A percentile compares a stretch with the other conserved stretches of the same genome.
Evolutionary conservation across 1,284 basidiomycete species (phyloP).

Genomic region (Tremellales sp.): DNA sequence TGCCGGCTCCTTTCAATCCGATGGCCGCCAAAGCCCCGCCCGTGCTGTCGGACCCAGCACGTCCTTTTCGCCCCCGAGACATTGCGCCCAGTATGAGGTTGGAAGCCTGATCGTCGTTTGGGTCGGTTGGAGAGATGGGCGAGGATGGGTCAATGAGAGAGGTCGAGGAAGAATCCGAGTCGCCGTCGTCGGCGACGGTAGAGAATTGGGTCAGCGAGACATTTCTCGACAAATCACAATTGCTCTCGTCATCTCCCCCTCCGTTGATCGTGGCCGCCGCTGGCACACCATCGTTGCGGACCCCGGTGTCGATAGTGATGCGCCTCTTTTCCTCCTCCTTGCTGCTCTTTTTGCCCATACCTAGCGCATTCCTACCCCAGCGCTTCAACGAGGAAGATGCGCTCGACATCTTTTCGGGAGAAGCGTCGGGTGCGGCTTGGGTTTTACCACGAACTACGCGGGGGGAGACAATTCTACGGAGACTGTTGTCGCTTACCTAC

Average conservation of each 20-base stretch:
- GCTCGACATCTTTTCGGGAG: neutral
- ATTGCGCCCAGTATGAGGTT: slow-evolving; percentile 38
- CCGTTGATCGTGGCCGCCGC: too few relatives aligned
- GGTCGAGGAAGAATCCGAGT: slow-evolving; percentile 8
- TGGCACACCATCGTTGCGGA: neutral
- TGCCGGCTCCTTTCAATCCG: slow-evolving; percentile 25
- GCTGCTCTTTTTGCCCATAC: neutral
- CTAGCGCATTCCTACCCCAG: neutral
- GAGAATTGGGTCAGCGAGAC: neutral
- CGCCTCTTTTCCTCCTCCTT: neutral
- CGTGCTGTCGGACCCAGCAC: slow-evolving; percentile 9
- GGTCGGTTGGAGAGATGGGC: neutral
- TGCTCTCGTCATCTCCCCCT: neutral
- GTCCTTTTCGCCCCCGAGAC: slow-evolving; percentile 13
- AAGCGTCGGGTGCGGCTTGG: neutral
- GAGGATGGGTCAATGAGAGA: slow-evolving; percentile 1
- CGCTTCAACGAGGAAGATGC: neutral
- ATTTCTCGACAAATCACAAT: too few relatives aligned
- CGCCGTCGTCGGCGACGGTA: neutral
- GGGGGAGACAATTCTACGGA: too few relatives aligned
- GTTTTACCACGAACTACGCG: too few relatives aligned
- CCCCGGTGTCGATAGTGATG: neutral
- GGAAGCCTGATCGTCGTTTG: slow-evolving; percentile 18
- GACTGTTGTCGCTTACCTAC: slow-evolving; percentile 2
- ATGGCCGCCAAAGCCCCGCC: slow-evolving; percentile 36